Conservation (phyloP, 2,329 filamentous ascomycete species). For the Ophiosphaerella herpotricha region DNA sequence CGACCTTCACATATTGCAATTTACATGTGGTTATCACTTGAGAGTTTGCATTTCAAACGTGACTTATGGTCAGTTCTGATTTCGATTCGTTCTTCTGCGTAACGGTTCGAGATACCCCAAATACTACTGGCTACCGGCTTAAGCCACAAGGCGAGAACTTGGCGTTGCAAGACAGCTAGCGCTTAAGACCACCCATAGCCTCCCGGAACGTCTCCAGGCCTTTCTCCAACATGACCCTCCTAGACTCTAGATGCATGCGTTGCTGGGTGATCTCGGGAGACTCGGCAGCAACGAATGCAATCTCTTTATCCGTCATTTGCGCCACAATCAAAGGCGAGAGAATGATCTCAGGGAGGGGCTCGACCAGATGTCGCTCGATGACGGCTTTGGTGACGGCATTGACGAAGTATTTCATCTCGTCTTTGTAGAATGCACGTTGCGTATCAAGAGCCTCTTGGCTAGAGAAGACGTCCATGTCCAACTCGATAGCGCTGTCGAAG, state of each 20-base stretch:
- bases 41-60: too few species aligned
- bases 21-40: too few species aligned
- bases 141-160: too few species aligned
- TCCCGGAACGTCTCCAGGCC: slow-evolving; percentile 40
- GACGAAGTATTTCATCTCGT: slow-evolving; percentile 45
- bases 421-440: slow-evolving; percentile 46
- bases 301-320: slow-evolving; percentile 39
- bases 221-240: slow-evolving; percentile 42
- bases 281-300: slow-evolving; percentile 43
- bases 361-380: slow-evolving; percentile 47
- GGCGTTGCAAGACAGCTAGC: too few species aligned
- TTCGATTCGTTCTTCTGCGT: too few species aligned
- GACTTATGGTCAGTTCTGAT: too few species aligned
- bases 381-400: slow-evolving; percentile 42
- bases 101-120: too few species aligned
- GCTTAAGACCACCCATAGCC: slow-evolving; percentile 23
- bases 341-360: slow-evolving; percentile 31
- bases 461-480: slow-evolving; percentile 43
- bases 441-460: slow-evolving; percentile 44
- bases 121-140: too few species aligned
- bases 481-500: slow-evolving; percentile 7
- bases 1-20: too few species aligned
- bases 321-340: slow-evolving; percentile 38
- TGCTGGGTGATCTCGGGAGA: slow-evolving; percentile 29
- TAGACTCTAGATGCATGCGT: slow-evolving; percentile 34